Base-by-base conservation (phyloP, 2,329 filamentous ascomycete species). In the Chaetomiaceae sp. region DNA sequence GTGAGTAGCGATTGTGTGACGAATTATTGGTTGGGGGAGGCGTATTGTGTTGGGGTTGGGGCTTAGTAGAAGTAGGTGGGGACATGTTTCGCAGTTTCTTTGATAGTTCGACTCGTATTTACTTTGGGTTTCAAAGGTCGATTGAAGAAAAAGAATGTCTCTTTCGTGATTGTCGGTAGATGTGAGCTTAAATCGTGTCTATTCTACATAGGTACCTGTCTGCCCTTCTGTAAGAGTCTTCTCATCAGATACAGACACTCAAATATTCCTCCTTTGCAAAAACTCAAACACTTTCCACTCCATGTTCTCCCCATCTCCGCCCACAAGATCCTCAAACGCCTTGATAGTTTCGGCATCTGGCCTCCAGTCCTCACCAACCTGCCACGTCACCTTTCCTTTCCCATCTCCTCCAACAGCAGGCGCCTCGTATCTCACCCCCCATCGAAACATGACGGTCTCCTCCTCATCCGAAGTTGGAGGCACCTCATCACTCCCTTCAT, bases 341-440 rank as follows among this genome's bases (percentile, higher is more conserved):
- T 10, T 34, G 8, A 52, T 49, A 3, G 44, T 34, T 31, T 27
- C 2, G 21, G 44, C 25, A 13, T 31, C 39, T 10, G 50, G 50
- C 20, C 44, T 52, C 45, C 50, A 52, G 19, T 35, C 44, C 39
- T 52, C 44, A 37, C 43, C 44, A 13, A 52, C 45, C 19, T 44
- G 31, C 43, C 43, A 44, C n/a, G 33, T 35, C 44, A 49, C 50
- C 37, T 49, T 44, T 27, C 43, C 50, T 35, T 44, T 48, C 25
- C 40, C 40, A 25, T 48, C 44, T 40, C 20, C 39, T 35, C 27
- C 17, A 44, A 27, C 35, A 17, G n/a, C 17, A 7, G 43, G 44
- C 25, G 44, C 44, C 4, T 48, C 50, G 44, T 52, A 52, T 48
- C 17, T 52, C 19, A 52, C 43, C 14, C 45, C 50, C 50, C 43